Evolutionary conservation across 306 rosid genomes (phyloP).

Genomic region (Inga oerstediana): DNA sequence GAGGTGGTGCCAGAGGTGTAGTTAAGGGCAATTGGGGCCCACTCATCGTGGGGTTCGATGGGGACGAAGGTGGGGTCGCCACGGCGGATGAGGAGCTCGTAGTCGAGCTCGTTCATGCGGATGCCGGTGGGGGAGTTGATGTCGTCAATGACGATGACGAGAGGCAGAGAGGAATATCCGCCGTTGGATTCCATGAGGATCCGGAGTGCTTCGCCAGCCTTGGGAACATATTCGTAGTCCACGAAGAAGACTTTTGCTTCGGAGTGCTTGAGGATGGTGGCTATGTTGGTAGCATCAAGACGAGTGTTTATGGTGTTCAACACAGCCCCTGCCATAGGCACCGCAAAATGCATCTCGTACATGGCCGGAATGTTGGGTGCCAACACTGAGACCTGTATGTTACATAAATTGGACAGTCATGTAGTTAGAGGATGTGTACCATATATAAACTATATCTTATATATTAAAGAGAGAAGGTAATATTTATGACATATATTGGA

Average conservation of each 20-base stretch:
- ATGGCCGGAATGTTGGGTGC: slow-evolving; percentile 93
- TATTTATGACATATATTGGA: neutral
- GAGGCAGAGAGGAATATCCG: slow-evolving; percentile 45
- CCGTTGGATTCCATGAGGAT: slow-evolving; percentile 22
- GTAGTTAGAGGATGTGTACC: too few relatives aligned
- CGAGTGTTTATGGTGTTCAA: slow-evolving; percentile 84
- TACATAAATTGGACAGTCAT: too few relatives aligned
- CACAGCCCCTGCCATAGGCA: slow-evolving; percentile 91
- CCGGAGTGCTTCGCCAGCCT: slow-evolving; percentile 64
- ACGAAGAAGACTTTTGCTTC: slow-evolving; percentile 80
- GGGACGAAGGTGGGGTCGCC: slow-evolving; percentile 50
- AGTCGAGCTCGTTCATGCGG: slow-evolving; percentile 73
- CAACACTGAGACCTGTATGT: slow-evolving; percentile 57
- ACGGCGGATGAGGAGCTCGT: slow-evolving; percentile 57
- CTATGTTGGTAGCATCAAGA: slow-evolving; percentile 68
- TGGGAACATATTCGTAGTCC: slow-evolving; percentile 60
- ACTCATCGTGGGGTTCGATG: slow-evolving; percentile 52
- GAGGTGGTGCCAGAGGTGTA: slow-evolving; percentile 97
- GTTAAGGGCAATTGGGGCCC: slow-evolving; percentile 76
- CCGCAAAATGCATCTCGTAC: slow-evolving; percentile 98
- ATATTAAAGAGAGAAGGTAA: too few relatives aligned
- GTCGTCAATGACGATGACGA: slow-evolving; percentile 82
- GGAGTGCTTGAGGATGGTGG: slow-evolving; percentile 73
- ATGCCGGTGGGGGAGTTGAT: slow-evolving; percentile 66
- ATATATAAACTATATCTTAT: too few relatives aligned